A percentile compares a stretch with the other conserved stretches of the same genome.
Evolutionary conservation across 1,284 basidiomycete genomes (phyloP).

Genomic region (Malassezia slooffiae): DNA sequence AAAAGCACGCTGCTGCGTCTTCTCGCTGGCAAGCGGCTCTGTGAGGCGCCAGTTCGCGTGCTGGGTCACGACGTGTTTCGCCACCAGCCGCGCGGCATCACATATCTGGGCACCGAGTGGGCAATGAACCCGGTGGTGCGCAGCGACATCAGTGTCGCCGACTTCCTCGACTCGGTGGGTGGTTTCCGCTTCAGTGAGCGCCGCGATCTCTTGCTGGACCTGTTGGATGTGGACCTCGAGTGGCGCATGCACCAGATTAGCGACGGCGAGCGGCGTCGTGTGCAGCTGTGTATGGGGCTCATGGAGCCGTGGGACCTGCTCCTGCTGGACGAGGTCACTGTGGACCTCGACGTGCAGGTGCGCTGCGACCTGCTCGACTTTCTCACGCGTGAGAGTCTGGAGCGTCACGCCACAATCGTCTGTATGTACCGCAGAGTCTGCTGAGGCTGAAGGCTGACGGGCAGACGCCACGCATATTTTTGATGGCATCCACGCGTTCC

Average conservation of each 20-base stretch:
- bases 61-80: conserved; percentile 44
- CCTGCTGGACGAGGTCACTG: conserved; percentile 91
- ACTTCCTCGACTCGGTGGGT: conserved; percentile 71
- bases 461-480: conserved; percentile 45
- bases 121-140: conserved; percentile 94
- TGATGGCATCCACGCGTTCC: conserved; percentile 43
- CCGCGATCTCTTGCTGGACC: conserved; percentile 72
- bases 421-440: conserved; percentile 53
- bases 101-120: conserved; percentile 70
- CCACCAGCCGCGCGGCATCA: conserved; percentile 46
- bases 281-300: conserved; percentile 91
- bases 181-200: conserved; percentile 86
- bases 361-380: conserved; percentile 80
- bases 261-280: conserved; percentile 83
- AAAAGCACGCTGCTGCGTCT: conserved; percentile 92
- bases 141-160: conserved; percentile 50
- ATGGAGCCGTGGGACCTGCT: conserved; percentile 93
- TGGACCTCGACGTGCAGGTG: conserved; percentile 95
- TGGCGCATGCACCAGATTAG: conserved; percentile 77
- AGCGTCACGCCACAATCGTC: conserved; percentile 74
- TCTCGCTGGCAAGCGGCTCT: conserved; percentile 67
- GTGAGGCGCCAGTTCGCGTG: conserved; percentile 30
- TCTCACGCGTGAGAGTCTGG: conserved; percentile 69
- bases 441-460: too few relatives aligned
- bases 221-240: conserved; percentile 76